Evolutionary conservation across 177 flowering plant species (phyloP).

Genomic region (Vitis hybrid): DNA sequence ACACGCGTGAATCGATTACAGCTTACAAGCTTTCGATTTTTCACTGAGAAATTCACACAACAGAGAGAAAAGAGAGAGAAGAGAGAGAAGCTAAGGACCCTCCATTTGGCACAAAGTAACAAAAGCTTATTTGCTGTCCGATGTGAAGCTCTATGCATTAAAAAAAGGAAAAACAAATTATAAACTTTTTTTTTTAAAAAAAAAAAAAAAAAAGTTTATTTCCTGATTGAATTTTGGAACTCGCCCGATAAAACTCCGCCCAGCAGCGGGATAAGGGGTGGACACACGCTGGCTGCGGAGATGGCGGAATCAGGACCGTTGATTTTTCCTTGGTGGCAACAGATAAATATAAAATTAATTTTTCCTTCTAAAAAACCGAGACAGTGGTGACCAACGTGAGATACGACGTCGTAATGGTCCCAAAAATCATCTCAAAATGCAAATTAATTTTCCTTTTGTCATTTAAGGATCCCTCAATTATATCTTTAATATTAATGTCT

Average conservation of each 20-base stretch:
- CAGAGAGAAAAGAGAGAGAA: conserved; percentile 2
- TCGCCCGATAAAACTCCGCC: neutral
- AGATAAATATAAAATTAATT: neutral
- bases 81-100: conserved; percentile 46
- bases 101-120: conserved; percentile 55
- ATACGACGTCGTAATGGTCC: too few relatives aligned
- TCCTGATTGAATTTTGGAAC: neutral
- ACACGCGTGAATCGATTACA: neutral
- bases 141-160: conserved; percentile 28
- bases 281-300: neutral
- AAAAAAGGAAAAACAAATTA: neutral
- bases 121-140: conserved; percentile 37
- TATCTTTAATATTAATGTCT: too few relatives aligned
- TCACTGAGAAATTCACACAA: neutral
- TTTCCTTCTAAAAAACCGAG: neutral
- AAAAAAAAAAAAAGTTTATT: neutral
- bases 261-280: neutral
- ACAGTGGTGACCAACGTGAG: too few relatives aligned
- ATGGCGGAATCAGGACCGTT: neutral
- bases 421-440: too few relatives aligned
- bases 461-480: too few relatives aligned
- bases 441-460: too few relatives aligned
- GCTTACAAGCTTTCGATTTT: neutral
- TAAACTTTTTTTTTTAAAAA: neutral
- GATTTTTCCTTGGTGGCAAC: neutral